Evolutionary conservation across 2,329 filamentous ascomycete genomes (phyloP).

Genomic region (Neonectria faginata): DNA sequence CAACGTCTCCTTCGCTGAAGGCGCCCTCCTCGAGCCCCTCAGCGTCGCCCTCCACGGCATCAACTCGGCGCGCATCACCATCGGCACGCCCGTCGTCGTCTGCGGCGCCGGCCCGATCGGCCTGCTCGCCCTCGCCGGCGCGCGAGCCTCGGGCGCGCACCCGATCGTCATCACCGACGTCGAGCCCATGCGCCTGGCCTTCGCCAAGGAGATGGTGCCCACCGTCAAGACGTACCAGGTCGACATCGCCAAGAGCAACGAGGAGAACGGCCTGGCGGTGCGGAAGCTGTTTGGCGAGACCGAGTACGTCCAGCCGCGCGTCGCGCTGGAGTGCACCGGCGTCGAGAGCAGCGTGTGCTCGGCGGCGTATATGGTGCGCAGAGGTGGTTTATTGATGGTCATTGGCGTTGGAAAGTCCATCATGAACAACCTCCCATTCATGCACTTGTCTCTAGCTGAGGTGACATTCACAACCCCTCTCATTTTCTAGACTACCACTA

Average conservation of each 20-base stretch:
- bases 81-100: constrained; percentile 67
- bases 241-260: constrained; percentile 55
- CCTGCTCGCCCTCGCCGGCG: constrained; percentile 67
- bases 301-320: constrained; percentile 68
- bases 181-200: constrained; percentile 65
- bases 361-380: constrained; percentile 66
- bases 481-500: not conserved
- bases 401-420: constrained; percentile 71
- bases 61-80: constrained; percentile 61
- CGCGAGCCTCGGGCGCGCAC: constrained; percentile 71
- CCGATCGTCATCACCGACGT: constrained; percentile 74
- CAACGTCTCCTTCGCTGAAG: constrained; percentile 67
- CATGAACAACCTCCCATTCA: constrained; percentile 75
- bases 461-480: constrained; percentile 44
- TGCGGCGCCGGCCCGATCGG: constrained; percentile 75
- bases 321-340: constrained; percentile 74
- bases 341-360: constrained; percentile 72
- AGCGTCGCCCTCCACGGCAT: constrained; percentile 73
- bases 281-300: constrained; percentile 64
- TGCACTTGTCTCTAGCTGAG: constrained; percentile 73
- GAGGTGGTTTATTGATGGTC: constrained; percentile 71
- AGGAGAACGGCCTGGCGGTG: constrained; percentile 65
- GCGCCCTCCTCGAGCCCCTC: constrained; percentile 73
- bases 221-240: constrained; percentile 66
- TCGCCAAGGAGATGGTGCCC: constrained; percentile 69